Base-by-base conservation (phyloP, 2,329 filamentous ascomycete species). In the Phyllachora maydis region DNA sequence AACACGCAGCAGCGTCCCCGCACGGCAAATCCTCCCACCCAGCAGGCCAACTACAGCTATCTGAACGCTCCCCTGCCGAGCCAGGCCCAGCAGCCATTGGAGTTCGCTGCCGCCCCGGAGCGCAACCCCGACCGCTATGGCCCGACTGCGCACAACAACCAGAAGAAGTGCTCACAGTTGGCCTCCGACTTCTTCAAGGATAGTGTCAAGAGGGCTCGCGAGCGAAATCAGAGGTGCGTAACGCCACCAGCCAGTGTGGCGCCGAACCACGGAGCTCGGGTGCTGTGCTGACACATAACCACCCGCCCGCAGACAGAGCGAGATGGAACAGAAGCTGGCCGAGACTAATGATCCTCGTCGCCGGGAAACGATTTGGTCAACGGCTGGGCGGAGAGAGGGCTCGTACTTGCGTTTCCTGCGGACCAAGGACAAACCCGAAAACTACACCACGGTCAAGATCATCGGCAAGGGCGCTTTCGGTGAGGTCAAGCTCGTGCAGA, bases 401-500 rank as follows among this genome's bases (percentile, higher is more conserved):
- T 78, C 82, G 39, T 95, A 92, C 49, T 59, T 98, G 32, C 79
- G 85, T 18, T 93, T 95, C 57, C 57, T 95, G 39, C 72, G 85
- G 27, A 93, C 85, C 27, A 85, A 81, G 49, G 83, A 95, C 46
- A 75, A 74, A 48, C 82, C 85, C 8, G 72, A 85, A 36, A 95
- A 95, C 54, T 98, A 95, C 59, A 69, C 71, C 33, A 95, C 85
- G 2, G 64, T 95, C 50, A 95, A 95, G 60, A 85, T 95, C 37
- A 98, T 98, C 38, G 88, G 88, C 42, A 98, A 98, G 60, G 88
- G 88, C 50, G 88, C 88, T 9, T 98, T 98, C 42, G 88, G 88
- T 46, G 88, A 98, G 50, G 88, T 98, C 39, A 91, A 92, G 54
- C 63, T 98, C 31, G 88, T 98, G 28, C 83, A 92, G 54, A 79